These are phyloP conservation scores for Trichoderma parareesei DNA, from an alignment of 495 filamentous ascomycete genomes.

Conservation along the genomic window DNA sequence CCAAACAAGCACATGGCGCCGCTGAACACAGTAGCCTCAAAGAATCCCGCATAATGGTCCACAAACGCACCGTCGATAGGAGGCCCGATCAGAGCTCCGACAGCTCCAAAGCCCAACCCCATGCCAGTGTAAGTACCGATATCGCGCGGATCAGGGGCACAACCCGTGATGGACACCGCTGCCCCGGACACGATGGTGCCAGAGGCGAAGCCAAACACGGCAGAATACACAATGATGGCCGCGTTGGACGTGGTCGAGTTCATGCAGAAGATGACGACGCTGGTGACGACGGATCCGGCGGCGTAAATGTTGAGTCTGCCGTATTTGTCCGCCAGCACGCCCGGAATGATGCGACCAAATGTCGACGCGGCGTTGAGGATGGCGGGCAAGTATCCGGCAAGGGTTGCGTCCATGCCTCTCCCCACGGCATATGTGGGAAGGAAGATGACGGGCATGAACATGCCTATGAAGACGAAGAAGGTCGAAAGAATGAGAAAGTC, in stretches of 20 bases:
- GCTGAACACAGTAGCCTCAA: conserved; percentile 38
- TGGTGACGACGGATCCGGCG: conserved; percentile 24
- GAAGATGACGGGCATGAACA: conserved; percentile 51
- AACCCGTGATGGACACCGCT: conserved; percentile 34
- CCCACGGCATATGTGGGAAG: conserved; percentile 43
- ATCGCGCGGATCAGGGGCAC: conserved; percentile 32
- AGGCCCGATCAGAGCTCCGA: conserved; percentile 43
- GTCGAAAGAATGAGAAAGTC: conserved; percentile 30
- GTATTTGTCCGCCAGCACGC: conserved; percentile 44
- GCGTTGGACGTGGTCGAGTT: conserved; percentile 27
- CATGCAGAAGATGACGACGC: conserved; percentile 38
- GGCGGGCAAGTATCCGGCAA: conserved; percentile 40
- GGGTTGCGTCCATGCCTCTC: conserved; percentile 35
- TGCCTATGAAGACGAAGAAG: conserved; percentile 42
- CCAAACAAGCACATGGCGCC: conserved; percentile 34
- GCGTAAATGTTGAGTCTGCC: conserved; percentile 44
- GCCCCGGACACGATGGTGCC: conserved; percentile 41
- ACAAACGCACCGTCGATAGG: conserved; percentile 44
- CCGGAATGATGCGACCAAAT: conserved; percentile 50
- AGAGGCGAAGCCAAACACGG: conserved; percentile 30
- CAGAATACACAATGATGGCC: conserved; percentile 31
- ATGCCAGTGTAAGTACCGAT: conserved; percentile 50
- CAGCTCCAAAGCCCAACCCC: conserved; percentile 36
- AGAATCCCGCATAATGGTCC: conserved; percentile 32
- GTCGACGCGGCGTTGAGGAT: conserved; percentile 48